A percentile compares a stretch with the other conserved stretches of the same genome.
Conservation (phyloP, 768 basidiomycete species). For the Mycena olivaceomarginata region DNA sequence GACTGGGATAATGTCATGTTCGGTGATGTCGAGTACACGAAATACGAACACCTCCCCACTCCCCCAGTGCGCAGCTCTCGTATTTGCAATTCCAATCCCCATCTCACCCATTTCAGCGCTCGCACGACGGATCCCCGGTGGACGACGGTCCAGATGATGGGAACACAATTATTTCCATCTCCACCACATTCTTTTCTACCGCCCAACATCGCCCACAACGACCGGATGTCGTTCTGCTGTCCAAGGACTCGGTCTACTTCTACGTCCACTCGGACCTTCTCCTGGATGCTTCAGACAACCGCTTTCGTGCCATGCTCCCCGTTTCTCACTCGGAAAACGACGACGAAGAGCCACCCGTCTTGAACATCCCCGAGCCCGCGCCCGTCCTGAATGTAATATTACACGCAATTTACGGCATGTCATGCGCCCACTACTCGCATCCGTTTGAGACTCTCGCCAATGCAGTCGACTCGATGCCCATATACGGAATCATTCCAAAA, state of each 20-base stretch:
- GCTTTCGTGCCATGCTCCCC: constrained; percentile 77
- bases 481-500: constrained; percentile 77
- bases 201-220: constrained; percentile 73
- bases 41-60: constrained; percentile 72
- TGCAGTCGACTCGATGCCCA: constrained; percentile 73
- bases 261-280: constrained; percentile 82
- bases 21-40: constrained; percentile 39
- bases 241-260: constrained; percentile 89
- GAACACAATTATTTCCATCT: constrained; percentile 80
- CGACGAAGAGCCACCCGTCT: constrained; percentile 67
- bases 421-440: constrained; percentile 86
- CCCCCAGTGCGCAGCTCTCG: constrained; percentile 70
- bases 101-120: constrained; percentile 58
- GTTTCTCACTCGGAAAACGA: constrained; percentile 56
- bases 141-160: constrained; percentile 57
- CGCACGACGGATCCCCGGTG: constrained; percentile 65
- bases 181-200: constrained; percentile 88
- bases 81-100: neutral
- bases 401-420: constrained; percentile 83
- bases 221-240: constrained; percentile 80
- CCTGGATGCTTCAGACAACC: constrained; percentile 76
- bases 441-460: constrained; percentile 73
- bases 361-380: constrained; percentile 77
- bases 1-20: constrained; percentile 59
- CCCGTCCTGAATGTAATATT: constrained; percentile 82